Conservation (phyloP, 164 flowering plant species). For the Cinnamomum chago region DNA sequence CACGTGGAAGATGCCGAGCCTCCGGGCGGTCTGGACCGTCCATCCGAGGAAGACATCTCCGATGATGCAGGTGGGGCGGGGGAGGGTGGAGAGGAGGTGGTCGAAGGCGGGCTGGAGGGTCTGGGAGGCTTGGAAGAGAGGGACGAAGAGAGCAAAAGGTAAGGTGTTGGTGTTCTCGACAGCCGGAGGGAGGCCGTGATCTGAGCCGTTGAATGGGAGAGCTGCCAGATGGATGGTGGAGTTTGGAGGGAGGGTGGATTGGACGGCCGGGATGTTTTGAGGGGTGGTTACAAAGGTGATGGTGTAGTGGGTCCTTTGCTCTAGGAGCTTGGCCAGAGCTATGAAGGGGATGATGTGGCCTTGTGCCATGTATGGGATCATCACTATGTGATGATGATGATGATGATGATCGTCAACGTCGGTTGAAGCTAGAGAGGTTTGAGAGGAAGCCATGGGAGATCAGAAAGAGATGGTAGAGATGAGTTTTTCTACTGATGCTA, state of each 20-base stretch:
- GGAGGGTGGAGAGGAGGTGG: background rate
- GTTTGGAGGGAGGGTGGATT: slow-evolving; percentile 5
- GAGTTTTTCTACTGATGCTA: too few relatives aligned
- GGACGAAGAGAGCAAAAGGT: slow-evolving; percentile 5
- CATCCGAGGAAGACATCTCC: slow-evolving; percentile 13
- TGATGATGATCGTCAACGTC: too few relatives aligned
- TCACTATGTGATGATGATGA: background rate
- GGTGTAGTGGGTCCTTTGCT: slow-evolving; percentile 1
- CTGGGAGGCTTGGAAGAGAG: slow-evolving; percentile 11
- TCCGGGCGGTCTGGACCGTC: slow-evolving; percentile 8
- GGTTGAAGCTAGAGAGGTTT: background rate
- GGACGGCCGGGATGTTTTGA: slow-evolving; percentile 7
- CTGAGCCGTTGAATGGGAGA: slow-evolving; percentile 10
- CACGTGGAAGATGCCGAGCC: background rate
- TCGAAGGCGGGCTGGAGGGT: slow-evolving; percentile 12
- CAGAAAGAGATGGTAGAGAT: too few relatives aligned
- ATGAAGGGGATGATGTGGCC: slow-evolving; percentile 17
- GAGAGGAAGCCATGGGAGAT: background rate
- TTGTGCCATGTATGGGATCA: slow-evolving; percentile 17
- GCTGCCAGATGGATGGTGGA: slow-evolving; percentile 8
- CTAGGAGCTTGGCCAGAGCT: slow-evolving; percentile 8
- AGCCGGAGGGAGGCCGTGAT: slow-evolving; percentile 17
- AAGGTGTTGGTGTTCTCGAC: slow-evolving; percentile 12
- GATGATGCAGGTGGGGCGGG: slow-evolving; percentile 8
- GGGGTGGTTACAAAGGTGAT: slow-evolving; percentile 19